These are phyloP conservation scores for Ampelocalamus luodianensis DNA, from an alignment of 176 grass and related monocot species.

Conservation along the genomic window DNA sequence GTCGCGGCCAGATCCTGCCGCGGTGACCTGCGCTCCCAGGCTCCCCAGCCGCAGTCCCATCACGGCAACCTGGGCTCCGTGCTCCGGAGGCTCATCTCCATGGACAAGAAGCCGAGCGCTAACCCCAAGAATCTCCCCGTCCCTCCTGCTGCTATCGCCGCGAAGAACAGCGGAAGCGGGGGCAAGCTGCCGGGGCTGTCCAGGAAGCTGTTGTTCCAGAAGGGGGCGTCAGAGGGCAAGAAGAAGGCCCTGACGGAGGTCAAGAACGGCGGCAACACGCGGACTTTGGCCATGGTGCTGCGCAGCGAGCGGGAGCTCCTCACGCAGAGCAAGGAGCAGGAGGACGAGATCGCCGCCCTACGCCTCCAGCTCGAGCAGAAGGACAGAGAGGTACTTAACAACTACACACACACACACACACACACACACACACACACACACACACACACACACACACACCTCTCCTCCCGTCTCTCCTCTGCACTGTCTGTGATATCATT, in stretches of 20 bases:
- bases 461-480: background rate
- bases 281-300: constrained; percentile 85
- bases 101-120: constrained; percentile 56
- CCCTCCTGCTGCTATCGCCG: constrained; percentile 22
- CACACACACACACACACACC: too few relatives aligned
- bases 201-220: constrained; percentile 83
- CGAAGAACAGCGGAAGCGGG: constrained; percentile 4
- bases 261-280: constrained; percentile 71
- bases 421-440: too few relatives aligned
- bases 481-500: background rate
- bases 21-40: constrained; percentile 32
- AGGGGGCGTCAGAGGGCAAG: constrained; percentile 42
- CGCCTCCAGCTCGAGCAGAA: constrained; percentile 67
- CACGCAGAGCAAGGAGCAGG: constrained; percentile 75
- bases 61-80: constrained; percentile 73
- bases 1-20: constrained; percentile 52
- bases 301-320: constrained; percentile 96
- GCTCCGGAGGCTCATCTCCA: constrained; percentile 71
- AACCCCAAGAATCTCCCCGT: constrained; percentile 35
- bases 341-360: constrained; percentile 77
- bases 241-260: constrained; percentile 72
- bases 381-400: constrained; percentile 54
- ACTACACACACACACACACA: too few relatives aligned
- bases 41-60: constrained; percentile 29
- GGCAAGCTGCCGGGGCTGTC: constrained; percentile 73